Conservation (phyloP, 768 basidiomycete genomes). For the Russula abietina region DNA sequence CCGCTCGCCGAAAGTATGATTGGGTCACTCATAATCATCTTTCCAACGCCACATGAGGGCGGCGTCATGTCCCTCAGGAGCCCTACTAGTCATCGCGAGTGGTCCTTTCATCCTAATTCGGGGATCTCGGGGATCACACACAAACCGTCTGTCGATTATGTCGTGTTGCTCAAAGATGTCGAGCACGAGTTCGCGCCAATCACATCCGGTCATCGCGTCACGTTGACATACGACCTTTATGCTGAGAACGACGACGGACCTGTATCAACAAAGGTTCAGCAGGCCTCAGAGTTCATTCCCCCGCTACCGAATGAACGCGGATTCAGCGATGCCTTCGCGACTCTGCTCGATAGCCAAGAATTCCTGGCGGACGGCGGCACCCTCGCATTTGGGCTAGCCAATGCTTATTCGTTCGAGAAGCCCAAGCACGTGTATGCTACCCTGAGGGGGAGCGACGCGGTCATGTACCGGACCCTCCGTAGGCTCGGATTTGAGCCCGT, state of each 20-base stretch:
- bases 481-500: conserved; percentile 2
- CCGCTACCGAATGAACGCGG: background rate
- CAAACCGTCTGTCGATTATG: conserved; percentile 32
- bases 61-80: conserved; percentile 38
- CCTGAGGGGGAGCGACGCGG: conserved; percentile 15
- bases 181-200: conserved; percentile 43
- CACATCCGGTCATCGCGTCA: conserved; percentile 39
- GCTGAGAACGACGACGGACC: conserved; percentile 10
- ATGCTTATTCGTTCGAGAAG: conserved; percentile 29
- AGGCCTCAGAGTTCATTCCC: too few relatives aligned
- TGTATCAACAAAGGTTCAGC: too few relatives aligned
- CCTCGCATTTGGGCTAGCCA: background rate
- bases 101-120: conserved; percentile 34
- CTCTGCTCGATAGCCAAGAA: conserved; percentile 31
- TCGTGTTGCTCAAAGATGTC: conserved; percentile 41
- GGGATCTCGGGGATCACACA: too few relatives aligned
- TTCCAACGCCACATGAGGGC: conserved; percentile 37
- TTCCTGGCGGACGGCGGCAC: background rate
- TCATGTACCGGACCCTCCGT: background rate
- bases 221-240: conserved; percentile 41
- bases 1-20: background rate
- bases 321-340: conserved; percentile 23
- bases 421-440: conserved; percentile 1
- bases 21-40: background rate
- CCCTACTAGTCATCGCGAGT: conserved; percentile 29